phyloP scores from a whole-genome alignment of 1,284 basidiomycete genomes.

The Ustilago hordei region DNA sequence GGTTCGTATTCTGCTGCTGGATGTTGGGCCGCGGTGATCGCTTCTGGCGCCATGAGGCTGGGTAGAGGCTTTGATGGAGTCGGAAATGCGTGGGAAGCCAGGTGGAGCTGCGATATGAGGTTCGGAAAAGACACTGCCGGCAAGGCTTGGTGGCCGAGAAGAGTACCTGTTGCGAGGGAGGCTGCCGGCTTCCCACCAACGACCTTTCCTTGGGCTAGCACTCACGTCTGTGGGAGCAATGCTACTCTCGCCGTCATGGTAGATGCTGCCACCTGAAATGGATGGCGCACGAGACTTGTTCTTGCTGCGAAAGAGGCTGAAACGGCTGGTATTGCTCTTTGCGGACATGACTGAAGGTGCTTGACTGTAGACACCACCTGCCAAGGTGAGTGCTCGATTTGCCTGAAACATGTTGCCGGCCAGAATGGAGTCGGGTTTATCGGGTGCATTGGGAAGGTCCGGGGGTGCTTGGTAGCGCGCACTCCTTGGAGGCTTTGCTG shows the following conservation, averaged over 20 bases:
- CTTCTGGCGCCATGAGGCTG: conserved; percentile 43
- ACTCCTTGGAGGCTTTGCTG: conserved; percentile 22
- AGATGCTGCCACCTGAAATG: conserved; percentile 46
- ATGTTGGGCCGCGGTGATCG: conserved; percentile 46
- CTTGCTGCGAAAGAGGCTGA: conserved; percentile 52
- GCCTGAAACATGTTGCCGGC: conserved; percentile 57
- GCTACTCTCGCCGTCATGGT: conserved; percentile 49
- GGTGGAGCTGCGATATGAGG: conserved; percentile 32
- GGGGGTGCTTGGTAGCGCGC: conserved; percentile 33
- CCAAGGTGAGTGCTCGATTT: conserved; percentile 24
- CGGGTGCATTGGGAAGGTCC: conserved; percentile 61
- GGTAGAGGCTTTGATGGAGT: conserved; percentile 11
- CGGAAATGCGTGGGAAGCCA: conserved; percentile 29
- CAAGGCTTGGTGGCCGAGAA: conserved; percentile 52
- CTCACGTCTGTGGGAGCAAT: conserved; percentile 42
- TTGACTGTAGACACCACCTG: conserved; percentile 20
- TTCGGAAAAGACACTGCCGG: conserved; percentile 62
- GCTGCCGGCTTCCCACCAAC: conserved; percentile 60
- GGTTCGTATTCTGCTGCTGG: conserved; percentile 27
- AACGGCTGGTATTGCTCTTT: conserved; percentile 51
- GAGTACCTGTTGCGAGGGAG: conserved; percentile 40
- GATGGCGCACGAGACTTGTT: conserved; percentile 36
- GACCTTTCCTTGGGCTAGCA: conserved; percentile 26
- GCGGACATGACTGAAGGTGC: conserved; percentile 52
- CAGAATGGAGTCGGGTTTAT: conserved; percentile 52